Base-by-base conservation (phyloP, 441 rosid genomes). In the Francoa sonchifolia region DNA sequence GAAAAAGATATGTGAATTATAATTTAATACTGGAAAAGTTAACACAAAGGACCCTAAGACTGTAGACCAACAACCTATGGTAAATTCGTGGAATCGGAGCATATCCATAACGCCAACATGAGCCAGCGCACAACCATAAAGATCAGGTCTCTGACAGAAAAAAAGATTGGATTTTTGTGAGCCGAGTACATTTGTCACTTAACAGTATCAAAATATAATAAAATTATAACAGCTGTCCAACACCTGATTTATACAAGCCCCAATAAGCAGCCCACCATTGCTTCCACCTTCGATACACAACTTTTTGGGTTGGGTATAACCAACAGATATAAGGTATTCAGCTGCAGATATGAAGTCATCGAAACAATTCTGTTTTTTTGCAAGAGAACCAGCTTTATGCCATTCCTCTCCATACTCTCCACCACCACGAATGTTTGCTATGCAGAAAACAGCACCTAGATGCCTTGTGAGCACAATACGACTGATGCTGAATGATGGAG, bases 21-120 rank as follows among this genome's bases (percentile, higher is more conserved):
- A 31, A 12, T 22, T 17, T 36, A 51, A 22, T 39, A 3, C 13
- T 35, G 27, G 5, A 31, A 31, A 33, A 19, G 47, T 25, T 10
- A 23, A 17, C 6, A 6, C 27, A 2, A 4, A 2, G 19, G 13
- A 27, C 27, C 40, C 3, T 26, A 28, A 48, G 8, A 38, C 34
- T 23, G 27, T 21, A 35, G n/a, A n/a, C n/a, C n/a, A 50, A 60
- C 29, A 48, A 88, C 98, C 98, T 33, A 90, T 80, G 11, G 99
- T 90, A 23, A 90, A 86, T 68, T 78, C 80, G 78, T 90, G 99
- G 63, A 90, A 90, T 27, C 96, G 74, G 47, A 90, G 67, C 96
- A 90, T 90, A 73, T 90, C 99, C 99, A 90, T 86, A 32, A 90
- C 99, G 29, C 99, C 99, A 56, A 90, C 99, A 59, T 82, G 95